Evolutionary conservation across 208 protist genomes (phyloP).

Genomic region (Balamuthia mandrillaris): DNA sequence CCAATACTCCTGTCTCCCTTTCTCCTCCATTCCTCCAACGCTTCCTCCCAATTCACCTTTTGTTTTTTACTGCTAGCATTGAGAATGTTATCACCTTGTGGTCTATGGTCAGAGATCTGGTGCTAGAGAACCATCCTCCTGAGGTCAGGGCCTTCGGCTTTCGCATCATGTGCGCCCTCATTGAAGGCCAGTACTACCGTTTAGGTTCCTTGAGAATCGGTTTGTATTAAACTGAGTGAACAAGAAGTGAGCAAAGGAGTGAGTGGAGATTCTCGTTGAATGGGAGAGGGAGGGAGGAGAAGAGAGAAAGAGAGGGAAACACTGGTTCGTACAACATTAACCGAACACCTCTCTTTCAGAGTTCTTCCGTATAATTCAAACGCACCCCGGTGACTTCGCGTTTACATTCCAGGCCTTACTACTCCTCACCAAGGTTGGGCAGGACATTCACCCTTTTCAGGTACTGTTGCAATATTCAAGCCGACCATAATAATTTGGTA

Average conservation of each 20-base stretch:
- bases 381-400: not conserved
- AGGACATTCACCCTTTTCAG: constrained; percentile 10
- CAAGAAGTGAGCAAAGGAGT: no score
- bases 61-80: not conserved
- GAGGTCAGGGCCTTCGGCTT: not conserved
- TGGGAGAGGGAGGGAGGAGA: no score
- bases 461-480: not conserved
- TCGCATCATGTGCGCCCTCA: constrained; percentile 7
- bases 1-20: not conserved
- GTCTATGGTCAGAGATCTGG: constrained; percentile 25
- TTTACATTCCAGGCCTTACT: not conserved
- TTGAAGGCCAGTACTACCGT: not conserved
- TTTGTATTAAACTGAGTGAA: not conserved
- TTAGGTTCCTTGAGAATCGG: constrained; percentile 14
- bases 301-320: no score
- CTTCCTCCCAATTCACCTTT: not conserved
- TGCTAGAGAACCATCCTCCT: constrained; percentile 1
- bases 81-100: constrained; percentile 19
- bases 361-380: constrained; percentile 20
- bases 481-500: not conserved
- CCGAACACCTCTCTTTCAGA: not conserved
- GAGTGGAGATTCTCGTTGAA: not conserved
- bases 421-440: constrained; percentile 11
- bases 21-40: not conserved
- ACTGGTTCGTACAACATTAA: not conserved